Conservation (phyloP, 140 eudicot genomes). For the Bidens hawaiensis region DNA sequence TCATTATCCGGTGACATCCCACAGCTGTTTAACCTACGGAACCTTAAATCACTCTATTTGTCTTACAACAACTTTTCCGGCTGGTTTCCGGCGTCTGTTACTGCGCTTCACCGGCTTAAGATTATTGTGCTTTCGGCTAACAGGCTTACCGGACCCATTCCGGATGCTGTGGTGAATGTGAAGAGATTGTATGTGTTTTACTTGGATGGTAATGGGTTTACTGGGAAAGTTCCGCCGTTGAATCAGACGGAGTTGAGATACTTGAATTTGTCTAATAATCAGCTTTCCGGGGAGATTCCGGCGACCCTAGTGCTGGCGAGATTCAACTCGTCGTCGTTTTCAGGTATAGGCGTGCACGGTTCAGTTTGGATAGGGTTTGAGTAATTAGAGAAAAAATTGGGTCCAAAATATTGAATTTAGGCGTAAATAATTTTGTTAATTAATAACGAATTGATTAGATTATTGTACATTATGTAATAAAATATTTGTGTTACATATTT, state of each 20-base stretch:
- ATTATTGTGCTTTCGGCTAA: conserved; percentile 59
- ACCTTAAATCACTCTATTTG: conserved; percentile 70
- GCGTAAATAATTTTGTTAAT: too few relatives aligned
- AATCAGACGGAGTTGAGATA: conserved; percentile 50
- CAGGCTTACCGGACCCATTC: conserved; percentile 59
- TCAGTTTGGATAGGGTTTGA: too few relatives aligned
- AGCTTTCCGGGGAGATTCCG: conserved; percentile 69
- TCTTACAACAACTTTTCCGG: conserved; percentile 60
- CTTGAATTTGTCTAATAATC: conserved; percentile 65
- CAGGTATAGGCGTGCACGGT: too few relatives aligned
- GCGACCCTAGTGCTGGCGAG: conserved; percentile 37
- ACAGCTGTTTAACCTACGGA: conserved; percentile 43
- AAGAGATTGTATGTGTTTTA: conserved; percentile 54
- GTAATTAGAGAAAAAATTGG: too few relatives aligned
- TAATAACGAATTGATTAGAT: too few relatives aligned
- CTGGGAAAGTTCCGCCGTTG: conserved; percentile 67
- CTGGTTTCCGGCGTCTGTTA: conserved; percentile 48
- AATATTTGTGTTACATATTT: too few relatives aligned
- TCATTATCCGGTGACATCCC: conserved; percentile 71
- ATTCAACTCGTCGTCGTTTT: conserved; percentile 62
- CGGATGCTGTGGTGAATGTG: conserved; percentile 36
- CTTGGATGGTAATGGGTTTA: conserved; percentile 62
- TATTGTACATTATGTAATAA: too few relatives aligned
- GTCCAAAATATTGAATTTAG: too few relatives aligned
- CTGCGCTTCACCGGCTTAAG: conserved; percentile 69